These are phyloP conservation scores for Debaryomyces psychrophilus DNA, from an alignment of 1,139 yeast species.

Conservation along the genomic window DNA sequence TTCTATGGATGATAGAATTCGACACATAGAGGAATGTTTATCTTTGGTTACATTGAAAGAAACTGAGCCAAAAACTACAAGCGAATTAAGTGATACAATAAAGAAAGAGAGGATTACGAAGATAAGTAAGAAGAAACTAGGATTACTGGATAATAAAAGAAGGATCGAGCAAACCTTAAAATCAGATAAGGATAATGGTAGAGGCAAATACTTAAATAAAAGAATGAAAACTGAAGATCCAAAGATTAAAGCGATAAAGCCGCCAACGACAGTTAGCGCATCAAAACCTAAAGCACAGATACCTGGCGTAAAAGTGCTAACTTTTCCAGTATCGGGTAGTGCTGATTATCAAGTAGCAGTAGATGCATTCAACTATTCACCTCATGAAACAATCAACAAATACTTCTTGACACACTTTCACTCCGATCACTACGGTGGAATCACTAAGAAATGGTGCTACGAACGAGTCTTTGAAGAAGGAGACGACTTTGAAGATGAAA, in stretches of 20 bases:
- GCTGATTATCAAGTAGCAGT: conserved; percentile 49
- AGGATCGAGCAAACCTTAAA: conserved; percentile 11
- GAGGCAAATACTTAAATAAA: conserved; percentile 13
- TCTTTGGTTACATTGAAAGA: conserved; percentile 15
- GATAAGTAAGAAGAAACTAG: background rate
- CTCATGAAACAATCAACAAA: conserved; percentile 46
- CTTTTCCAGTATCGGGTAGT: conserved; percentile 35
- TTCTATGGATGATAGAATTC: conserved; percentile 45
- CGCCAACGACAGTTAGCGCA: conserved; percentile 25
- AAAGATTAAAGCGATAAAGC: conserved; percentile 21
- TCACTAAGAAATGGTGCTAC: conserved; percentile 71
- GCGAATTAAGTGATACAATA: conserved; percentile 13
- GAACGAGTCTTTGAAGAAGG: conserved; percentile 38
- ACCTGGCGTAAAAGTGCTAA: conserved; percentile 57
- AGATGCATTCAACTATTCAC: conserved; percentile 67
- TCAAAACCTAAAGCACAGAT: conserved; percentile 44
- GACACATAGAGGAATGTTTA: conserved; percentile 64
- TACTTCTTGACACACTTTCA: conserved; percentile 85
- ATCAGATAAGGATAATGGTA: conserved; percentile 10
- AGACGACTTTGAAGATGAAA: conserved; percentile 41
- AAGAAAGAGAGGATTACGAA: background rate
- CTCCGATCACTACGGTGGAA: conserved; percentile 90
- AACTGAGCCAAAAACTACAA: conserved; percentile 15
- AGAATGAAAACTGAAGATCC: conserved; percentile 22
- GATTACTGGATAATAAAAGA: conserved; percentile 1